phyloP scores from a whole-genome alignment of 176 grass and related monocot species.

The Ensete ventricosum region DNA sequence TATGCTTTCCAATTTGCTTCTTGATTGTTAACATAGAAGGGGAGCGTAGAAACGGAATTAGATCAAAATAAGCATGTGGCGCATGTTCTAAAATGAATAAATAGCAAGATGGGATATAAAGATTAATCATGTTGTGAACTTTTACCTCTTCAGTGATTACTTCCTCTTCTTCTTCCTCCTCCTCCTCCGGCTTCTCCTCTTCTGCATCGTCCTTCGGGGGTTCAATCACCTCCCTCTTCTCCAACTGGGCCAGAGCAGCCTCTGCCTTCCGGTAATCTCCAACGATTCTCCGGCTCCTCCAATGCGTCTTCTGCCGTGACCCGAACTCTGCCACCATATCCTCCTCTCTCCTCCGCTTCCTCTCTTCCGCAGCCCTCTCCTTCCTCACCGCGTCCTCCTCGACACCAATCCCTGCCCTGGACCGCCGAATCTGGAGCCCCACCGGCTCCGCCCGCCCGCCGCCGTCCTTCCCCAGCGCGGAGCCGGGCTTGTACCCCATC shows the following conservation, averaged over 20 bases:
- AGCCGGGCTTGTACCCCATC: constrained; percentile 61
- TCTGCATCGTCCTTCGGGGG: constrained; percentile 5
- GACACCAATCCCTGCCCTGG: constrained; percentile 48
- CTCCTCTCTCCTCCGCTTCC: constrained; percentile 34
- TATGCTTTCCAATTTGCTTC: too few species aligned
- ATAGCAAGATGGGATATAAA: background rate
- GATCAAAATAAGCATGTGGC: background rate
- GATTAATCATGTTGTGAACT: background rate
- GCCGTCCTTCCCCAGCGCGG: constrained; percentile 26
- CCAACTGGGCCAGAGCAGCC: constrained; percentile 55
- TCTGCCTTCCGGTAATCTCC: constrained; percentile 64
- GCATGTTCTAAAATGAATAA: background rate
- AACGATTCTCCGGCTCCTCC: constrained; percentile 44
- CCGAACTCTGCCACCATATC: constrained; percentile 59
- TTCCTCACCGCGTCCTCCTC: constrained; percentile 29
- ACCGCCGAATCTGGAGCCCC: constrained; percentile 63
- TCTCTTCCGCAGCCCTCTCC: constrained; percentile 30
- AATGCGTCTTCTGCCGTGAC: constrained; percentile 57
- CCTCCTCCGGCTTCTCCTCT: constrained; percentile 23
- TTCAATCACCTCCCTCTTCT: constrained; percentile 44
- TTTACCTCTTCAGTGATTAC: constrained; percentile 81
- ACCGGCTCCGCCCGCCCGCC: constrained; percentile 42
- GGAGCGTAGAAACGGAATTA: background rate
- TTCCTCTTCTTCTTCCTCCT: constrained; percentile 61
- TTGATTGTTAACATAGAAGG: too few species aligned